Conservation (phyloP, 164 flowering plant species). For the Buxus sempervirens region DNA sequence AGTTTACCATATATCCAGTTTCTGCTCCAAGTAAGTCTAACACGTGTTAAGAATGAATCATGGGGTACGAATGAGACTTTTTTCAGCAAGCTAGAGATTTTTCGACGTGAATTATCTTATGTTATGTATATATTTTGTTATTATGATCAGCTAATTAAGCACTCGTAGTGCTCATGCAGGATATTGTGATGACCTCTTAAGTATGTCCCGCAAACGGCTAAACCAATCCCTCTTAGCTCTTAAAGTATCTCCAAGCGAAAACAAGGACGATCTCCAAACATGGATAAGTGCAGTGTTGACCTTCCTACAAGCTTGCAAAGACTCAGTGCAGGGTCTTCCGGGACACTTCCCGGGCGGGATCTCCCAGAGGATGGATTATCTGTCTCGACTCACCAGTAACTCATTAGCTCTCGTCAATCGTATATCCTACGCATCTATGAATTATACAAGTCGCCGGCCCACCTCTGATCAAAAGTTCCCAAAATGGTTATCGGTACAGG, state of each 20-base stretch:
- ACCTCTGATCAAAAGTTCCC: slow-evolving; percentile 8
- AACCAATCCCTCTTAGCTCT: slow-evolving; percentile 40
- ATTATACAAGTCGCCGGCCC: slow-evolving; percentile 1
- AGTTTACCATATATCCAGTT: too few species aligned
- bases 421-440: slow-evolving; percentile 11
- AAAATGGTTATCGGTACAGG: slow-evolving; percentile 33
- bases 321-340: slow-evolving; percentile 16
- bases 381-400: slow-evolving; percentile 39
- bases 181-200: slow-evolving; percentile 37
- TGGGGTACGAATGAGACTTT: too few species aligned
- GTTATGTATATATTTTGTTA: neutral
- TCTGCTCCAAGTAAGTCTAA: too few species aligned
- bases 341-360: slow-evolving; percentile 7
- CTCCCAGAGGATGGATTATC: slow-evolving; percentile 33
- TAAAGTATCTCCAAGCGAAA: slow-evolving; percentile 17
- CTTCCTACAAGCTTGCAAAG: slow-evolving; percentile 46
- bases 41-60: too few species aligned
- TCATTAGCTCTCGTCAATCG: slow-evolving; percentile 44
- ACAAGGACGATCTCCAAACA: slow-evolving; percentile 45
- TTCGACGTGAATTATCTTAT: too few species aligned
- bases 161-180: slow-evolving; percentile 18
- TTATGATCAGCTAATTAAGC: neutral
- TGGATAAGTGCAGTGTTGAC: slow-evolving; percentile 56
- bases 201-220: slow-evolving; percentile 37
- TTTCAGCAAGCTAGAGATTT: too few species aligned